Evolutionary conservation across 2,329 filamentous ascomycete genomes (phyloP), one percentile per base, ranked within the genome.

Genomic region (Aspergillus terreus): DNA sequence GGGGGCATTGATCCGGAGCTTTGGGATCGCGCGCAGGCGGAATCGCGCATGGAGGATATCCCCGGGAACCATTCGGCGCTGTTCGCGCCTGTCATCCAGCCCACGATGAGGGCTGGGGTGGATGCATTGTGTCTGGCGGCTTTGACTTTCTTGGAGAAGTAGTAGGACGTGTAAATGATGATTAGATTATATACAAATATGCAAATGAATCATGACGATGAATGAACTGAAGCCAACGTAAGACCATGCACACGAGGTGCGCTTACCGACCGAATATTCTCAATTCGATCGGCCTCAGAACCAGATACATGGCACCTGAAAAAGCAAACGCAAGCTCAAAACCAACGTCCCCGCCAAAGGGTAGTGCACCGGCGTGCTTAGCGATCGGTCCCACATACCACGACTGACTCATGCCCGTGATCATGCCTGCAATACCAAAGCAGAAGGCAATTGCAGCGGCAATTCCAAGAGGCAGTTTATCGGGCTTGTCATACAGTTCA

Each of bases 341-440:
- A 4, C 82, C 83, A 40, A 85, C 69, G 68, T 85, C 83, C 23
- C 81, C 82, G 41, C 74, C 74, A 53, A 52, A 72, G 2, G 61
- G 62, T 4, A 74, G 68, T 27, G 69, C 67, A 38, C 82, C 78
- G 49, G 84, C 83, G 27, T 81, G 71, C 52, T 77, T 74, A 0
- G 84, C 85, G 55, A 90, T 82, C 0, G 85, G 86, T 0, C 87
- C 87, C 0, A 81, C 80, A 58, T 76, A 87, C 85, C 86, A 90
- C 0, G 75, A 68, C 68, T 90, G 86, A 15, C 80, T 80, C 84
- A 90, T 90, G 5, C 87, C 86, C 6, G 82, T 73, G 2, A 87
- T 77, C 61, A 87, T 85, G 12, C 87, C 87, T 12, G 78, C 76
- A 36, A 86, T 71, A 46, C 87, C 87, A 49, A 81, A 80, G 61